Base-by-base conservation (phyloP, 2,329 filamentous ascomycete species). In the Fusarium sp. region DNA sequence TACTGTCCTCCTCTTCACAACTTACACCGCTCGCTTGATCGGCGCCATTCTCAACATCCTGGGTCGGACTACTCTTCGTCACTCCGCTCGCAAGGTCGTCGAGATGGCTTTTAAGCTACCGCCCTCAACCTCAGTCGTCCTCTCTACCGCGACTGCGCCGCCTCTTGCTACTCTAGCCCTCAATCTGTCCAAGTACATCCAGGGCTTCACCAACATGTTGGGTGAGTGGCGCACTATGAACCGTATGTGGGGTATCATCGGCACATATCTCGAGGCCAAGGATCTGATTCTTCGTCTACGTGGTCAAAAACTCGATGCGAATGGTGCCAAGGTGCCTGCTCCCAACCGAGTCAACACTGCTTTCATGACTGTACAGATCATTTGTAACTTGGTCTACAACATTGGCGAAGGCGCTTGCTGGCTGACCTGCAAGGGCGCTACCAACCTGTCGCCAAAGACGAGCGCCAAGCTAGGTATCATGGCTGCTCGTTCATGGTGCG, bases 391-490 rank as follows among this genome's bases (percentile, higher is more conserved):
- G 79, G 84, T 44, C 15, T 97, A 93, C 84, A 94, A 98, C 82
- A 83, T 89, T 3, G 86, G 95, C 44, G 96, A 99, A 85, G 98
- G 97, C 82, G 87, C 88, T 42, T 92, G 92, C 21, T 97, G 92
- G 83, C 87, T 98, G 41, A 87, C 90, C 7, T 85, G 86, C 67
- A 94, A 94, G 80, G 91, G 92, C 25, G 88, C 97, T 7, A 79
- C 97, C 56, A 85, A 83, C 21, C 86, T 89, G 82, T 81, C 82
- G 10, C 84, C 86, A 19, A 85, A 87, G 52, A 87, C 87, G 52
- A 87, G 93, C 79, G 86, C 80, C 33, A 85, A 83, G 73, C 90
- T 91, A 79, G 91, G 88, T 82, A 80, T 90, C 23, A 93, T 92
- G 90, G 94, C 93, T 81, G 90, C 89, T 63, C 87, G 94, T 48